phyloP scores from a whole-genome alignment of 805 yeast species.

The Sungouiella blattae region DNA sequence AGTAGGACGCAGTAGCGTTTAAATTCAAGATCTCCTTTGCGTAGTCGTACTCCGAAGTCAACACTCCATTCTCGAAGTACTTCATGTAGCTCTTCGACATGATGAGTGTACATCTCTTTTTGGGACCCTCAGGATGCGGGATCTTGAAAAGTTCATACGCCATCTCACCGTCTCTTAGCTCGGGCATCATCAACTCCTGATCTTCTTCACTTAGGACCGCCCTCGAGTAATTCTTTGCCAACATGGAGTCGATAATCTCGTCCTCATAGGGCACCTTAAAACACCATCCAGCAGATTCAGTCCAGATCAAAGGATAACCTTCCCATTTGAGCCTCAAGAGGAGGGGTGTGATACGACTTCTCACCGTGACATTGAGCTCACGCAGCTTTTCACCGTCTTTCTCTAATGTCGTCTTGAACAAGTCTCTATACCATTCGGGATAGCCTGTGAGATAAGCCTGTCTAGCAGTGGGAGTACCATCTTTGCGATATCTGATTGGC shows the following conservation, averaged over 20 bases:
- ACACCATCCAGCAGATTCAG: slow-evolving; percentile 82
- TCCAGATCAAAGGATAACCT: slow-evolving; percentile 77
- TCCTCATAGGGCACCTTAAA: slow-evolving; percentile 55
- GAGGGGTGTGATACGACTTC: slow-evolving; percentile 74
- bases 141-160: slow-evolving; percentile 54
- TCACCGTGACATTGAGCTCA: slow-evolving; percentile 59
- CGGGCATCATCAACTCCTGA: slow-evolving; percentile 18
- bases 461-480: slow-evolving; percentile 63
- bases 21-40: slow-evolving; percentile 78
- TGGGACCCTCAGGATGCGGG: slow-evolving; percentile 86
- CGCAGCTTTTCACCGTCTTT: slow-evolving; percentile 32
- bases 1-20: slow-evolving; percentile 80
- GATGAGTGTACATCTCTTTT: slow-evolving; percentile 66
- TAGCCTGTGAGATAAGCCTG: slow-evolving; percentile 81
- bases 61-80: slow-evolving; percentile 67
- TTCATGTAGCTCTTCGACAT: slow-evolving; percentile 73
- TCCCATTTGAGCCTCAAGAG: slow-evolving; percentile 82
- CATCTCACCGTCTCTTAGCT: slow-evolving; percentile 20
- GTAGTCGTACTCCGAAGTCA: slow-evolving; percentile 65
- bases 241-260: slow-evolving; percentile 22
- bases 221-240: slow-evolving; percentile 35
- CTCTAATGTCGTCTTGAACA: slow-evolving; percentile 30
- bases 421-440: slow-evolving; percentile 88
- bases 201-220: slow-evolving; percentile 30
- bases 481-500: slow-evolving; percentile 59